Percentiles rank a stretch among this genome's conserved stretches.
Evolutionary conservation across 2,329 filamentous ascomycete genomes (phyloP).

Genomic region (Monosporascus sp.): DNA sequence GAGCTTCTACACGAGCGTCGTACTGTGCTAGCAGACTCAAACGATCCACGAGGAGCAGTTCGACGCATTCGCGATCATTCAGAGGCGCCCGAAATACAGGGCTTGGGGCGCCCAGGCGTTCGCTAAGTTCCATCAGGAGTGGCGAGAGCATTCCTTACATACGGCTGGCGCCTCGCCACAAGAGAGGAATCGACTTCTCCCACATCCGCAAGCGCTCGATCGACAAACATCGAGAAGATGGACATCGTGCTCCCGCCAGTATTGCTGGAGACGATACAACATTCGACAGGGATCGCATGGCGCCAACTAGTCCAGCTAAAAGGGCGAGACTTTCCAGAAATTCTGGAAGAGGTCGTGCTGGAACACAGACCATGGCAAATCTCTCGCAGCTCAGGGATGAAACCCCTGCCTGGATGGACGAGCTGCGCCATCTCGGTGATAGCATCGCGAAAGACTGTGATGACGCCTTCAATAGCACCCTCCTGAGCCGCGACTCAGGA

Average conservation of each 20-base stretch:
- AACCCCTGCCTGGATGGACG: conserved; percentile 54
- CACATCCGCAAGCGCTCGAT: conserved; percentile 36
- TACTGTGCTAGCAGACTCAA: conserved; percentile 28
- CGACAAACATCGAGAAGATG: conserved; percentile 9
- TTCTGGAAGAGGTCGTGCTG: conserved; percentile 6
- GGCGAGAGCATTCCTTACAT: conserved; percentile 35
- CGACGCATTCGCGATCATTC: conserved; percentile 21
- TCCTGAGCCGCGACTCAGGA: conserved; percentile 28
- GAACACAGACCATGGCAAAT: conserved; percentile 20
- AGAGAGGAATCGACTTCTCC: conserved; percentile 52
- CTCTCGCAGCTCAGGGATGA: conserved; percentile 11
- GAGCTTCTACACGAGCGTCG: conserved; percentile 19
- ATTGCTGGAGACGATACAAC: conserved; percentile 23
- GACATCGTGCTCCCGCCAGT: conserved; percentile 17
- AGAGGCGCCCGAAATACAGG: conserved; percentile 23
- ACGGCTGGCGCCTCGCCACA: conserved; percentile 42
- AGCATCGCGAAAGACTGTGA: conserved; percentile 88
- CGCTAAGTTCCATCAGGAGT: conserved; percentile 47
- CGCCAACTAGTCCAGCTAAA: conserved; percentile 16
- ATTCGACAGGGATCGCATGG: conserved; percentile 17
- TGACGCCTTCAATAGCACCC: conserved; percentile 75
- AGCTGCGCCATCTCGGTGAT: conserved; percentile 76
- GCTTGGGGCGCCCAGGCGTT: conserved; percentile 32
- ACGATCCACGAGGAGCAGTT: conserved; percentile 29
- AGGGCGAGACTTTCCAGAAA: conserved; percentile 8